phyloP scores from a whole-genome alignment of 2,329 filamentous ascomycete genomes.

The Elsinoe arachidis region DNA sequence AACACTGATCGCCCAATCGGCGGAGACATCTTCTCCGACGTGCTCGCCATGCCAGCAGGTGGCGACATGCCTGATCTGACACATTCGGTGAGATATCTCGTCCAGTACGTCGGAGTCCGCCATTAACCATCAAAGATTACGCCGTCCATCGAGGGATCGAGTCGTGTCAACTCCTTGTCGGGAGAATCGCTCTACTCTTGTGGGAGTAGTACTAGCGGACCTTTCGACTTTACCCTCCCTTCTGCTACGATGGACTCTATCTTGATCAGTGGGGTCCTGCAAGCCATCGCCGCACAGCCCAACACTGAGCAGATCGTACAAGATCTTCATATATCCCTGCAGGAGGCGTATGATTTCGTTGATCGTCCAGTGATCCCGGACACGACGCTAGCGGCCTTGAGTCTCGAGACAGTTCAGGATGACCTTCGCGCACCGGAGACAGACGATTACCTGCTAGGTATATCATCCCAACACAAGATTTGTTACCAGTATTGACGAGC shows the following conservation, averaged over 20 bases:
- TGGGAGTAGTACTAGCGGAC: background rate
- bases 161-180: background rate
- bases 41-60: background rate
- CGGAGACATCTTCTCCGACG: background rate
- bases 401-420: background rate
- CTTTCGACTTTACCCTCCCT: background rate
- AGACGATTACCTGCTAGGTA: constrained; percentile 3
- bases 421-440: background rate
- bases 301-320: background rate
- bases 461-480: background rate
- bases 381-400: background rate
- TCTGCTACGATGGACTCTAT: background rate
- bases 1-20: background rate
- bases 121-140: background rate
- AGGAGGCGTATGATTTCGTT: background rate
- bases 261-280: background rate
- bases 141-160: background rate
- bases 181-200: background rate
- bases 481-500: background rate
- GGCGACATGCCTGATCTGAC: background rate
- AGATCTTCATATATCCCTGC: background rate
- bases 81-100: background rate
- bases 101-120: background rate
- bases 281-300: background rate
- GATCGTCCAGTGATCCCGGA: background rate